A percentile compares a stretch with the other conserved stretches of the same genome.
phyloP scores from a whole-genome alignment of 257 asterid species.

The Fraxinus cuspidata region DNA sequence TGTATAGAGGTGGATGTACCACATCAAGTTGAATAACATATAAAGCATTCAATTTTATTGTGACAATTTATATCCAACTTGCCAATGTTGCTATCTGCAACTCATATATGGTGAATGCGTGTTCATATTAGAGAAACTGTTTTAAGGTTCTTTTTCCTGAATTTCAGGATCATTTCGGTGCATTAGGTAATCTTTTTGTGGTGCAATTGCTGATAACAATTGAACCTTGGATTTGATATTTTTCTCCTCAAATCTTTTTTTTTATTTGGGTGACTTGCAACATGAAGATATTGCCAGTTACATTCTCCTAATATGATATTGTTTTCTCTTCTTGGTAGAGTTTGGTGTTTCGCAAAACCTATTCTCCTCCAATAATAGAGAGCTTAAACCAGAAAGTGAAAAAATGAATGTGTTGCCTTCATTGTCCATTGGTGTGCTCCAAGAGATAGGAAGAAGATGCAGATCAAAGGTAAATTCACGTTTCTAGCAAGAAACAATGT shows the following conservation, averaged over 20 bases:
- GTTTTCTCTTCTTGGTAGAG: slow-evolving; percentile 38
- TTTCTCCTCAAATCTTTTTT: not conserved
- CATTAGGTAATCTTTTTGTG: not conserved
- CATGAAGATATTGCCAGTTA: not conserved
- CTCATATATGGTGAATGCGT: not conserved
- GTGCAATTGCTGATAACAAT: not conserved
- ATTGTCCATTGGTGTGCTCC: slow-evolving; percentile 68
- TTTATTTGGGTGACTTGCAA: not conserved
- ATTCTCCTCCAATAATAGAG: slow-evolving; percentile 41
- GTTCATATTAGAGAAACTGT: not conserved
- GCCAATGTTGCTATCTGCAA: not conserved
- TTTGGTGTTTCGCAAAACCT: slow-evolving; percentile 43
- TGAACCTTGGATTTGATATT: not conserved
- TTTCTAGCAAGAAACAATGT: slow-evolving; percentile 6
- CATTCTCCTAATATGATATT: slow-evolving; percentile 1
- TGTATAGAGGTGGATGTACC: not conserved
- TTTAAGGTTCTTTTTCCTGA: not conserved
- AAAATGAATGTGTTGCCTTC: slow-evolving; percentile 52
- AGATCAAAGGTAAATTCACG: slow-evolving; percentile 66
- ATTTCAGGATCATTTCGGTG: not conserved
- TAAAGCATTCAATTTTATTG: not conserved
- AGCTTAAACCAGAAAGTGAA: slow-evolving; percentile 60
- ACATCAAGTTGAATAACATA: not conserved
- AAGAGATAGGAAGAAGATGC: slow-evolving; percentile 89
- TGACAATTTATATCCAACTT: not conserved